phyloP scores from a whole-genome alignment of 768 basidiomycete genomes.

The Gloeostereum incarnatum region DNA sequence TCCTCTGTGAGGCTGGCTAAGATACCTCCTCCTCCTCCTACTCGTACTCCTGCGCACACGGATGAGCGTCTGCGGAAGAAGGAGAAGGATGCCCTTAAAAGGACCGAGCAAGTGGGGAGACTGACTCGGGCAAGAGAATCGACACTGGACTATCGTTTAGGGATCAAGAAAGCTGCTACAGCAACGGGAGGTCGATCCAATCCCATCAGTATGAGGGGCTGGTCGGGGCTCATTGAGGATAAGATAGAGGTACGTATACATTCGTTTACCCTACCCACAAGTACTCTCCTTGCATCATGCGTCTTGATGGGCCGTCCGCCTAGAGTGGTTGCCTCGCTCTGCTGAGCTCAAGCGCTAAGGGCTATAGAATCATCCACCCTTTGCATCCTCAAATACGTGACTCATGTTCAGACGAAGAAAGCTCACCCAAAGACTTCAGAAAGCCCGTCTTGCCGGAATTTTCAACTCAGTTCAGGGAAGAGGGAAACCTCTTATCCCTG shows the following conservation, averaged over 20 bases:
- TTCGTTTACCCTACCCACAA: too few relatives aligned
- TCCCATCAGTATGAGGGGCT: slow-evolving; percentile 62
- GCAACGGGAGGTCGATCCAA: slow-evolving; percentile 28
- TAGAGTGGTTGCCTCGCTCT: too few relatives aligned
- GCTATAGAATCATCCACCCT: too few relatives aligned
- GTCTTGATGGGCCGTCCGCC: too few relatives aligned
- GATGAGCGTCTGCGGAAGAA: slow-evolving; percentile 30
- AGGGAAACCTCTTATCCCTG: slow-evolving; percentile 28
- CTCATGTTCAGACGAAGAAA: background rate
- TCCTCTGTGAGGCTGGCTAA: slow-evolving; percentile 46
- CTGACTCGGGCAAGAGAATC: slow-evolving; percentile 59
- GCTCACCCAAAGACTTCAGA: slow-evolving; percentile 23
- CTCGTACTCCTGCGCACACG: slow-evolving; percentile 8
- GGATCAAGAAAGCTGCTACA: slow-evolving; percentile 26
- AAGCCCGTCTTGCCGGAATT: slow-evolving; percentile 54
- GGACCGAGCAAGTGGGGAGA: slow-evolving; percentile 42
- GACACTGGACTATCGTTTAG: slow-evolving; percentile 69
- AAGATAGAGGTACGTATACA: slow-evolving; percentile 54
- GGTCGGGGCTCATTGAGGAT: slow-evolving; percentile 70
- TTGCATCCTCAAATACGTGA: too few relatives aligned
- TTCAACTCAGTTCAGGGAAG: slow-evolving; percentile 70
- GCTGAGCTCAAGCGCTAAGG: too few relatives aligned
- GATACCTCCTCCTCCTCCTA: slow-evolving; percentile 21
- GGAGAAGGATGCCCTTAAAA: slow-evolving; percentile 42
- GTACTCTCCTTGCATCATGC: too few relatives aligned